These are phyloP conservation scores for Ulota crispa DNA, from an alignment of 225 moss, liverwort and hornwort genomes.

Conservation along the genomic window DNA sequence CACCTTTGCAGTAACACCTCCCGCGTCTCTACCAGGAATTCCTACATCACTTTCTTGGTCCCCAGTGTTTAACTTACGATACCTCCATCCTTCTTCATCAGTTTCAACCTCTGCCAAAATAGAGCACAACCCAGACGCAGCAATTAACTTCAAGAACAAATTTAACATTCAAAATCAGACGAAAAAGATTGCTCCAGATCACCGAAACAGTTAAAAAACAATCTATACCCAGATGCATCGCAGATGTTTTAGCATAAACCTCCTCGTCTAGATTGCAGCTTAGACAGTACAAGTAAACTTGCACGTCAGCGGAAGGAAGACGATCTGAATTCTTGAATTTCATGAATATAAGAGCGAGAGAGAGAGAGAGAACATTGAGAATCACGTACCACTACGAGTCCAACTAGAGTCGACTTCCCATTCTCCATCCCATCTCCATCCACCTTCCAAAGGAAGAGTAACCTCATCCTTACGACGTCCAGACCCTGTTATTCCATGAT, in stretches of 20 bases:
- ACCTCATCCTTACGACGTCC: slow-evolving; percentile 72
- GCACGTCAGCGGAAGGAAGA: neutral
- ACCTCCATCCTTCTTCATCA: slow-evolving; percentile 66
- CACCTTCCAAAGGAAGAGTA: slow-evolving; percentile 56
- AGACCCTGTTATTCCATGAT: slow-evolving; percentile 51
- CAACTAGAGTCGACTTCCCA: slow-evolving; percentile 58
- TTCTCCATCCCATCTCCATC: slow-evolving; percentile 73
- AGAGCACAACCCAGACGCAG: neutral
- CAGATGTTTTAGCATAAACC: neutral
- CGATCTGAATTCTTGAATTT: slow-evolving; percentile 13
- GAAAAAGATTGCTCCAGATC: slow-evolving; percentile 1
- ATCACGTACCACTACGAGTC: slow-evolving; percentile 44
- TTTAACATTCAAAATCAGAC: slow-evolving; percentile 3
- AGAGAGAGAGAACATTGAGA: neutral
- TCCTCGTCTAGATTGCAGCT: neutral
- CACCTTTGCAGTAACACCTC: slow-evolving; percentile 34
- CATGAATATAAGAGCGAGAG: neutral
- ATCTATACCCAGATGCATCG: neutral
- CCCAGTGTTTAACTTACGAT: slow-evolving; percentile 41
- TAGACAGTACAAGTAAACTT: neutral
- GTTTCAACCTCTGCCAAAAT: slow-evolving; percentile 46
- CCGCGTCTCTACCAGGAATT: slow-evolving; percentile 11
- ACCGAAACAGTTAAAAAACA: neutral
- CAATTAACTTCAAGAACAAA: slow-evolving; percentile 5
- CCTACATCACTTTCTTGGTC: slow-evolving; percentile 40